Percentiles rank a stretch among this genome's conserved stretches.
Conservation (phyloP, 805 yeast genomes). For the Hanseniaspora occidentalis region DNA sequence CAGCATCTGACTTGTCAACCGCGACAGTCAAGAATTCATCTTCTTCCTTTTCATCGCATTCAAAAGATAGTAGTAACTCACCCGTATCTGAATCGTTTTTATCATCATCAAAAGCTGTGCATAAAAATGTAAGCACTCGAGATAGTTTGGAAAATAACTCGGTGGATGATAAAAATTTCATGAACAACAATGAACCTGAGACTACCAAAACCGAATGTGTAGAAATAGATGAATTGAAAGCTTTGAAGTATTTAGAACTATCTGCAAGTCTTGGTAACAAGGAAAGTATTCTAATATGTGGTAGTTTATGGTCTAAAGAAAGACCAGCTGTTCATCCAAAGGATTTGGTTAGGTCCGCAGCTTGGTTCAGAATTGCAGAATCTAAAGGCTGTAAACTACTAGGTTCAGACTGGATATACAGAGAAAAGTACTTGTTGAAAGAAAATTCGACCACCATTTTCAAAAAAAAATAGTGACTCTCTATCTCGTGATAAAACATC, state of each 20-base stretch:
- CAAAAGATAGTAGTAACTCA: no score
- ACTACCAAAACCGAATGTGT: conserved; percentile 5
- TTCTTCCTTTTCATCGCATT: neutral
- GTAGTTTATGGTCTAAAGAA: conserved; percentile 47
- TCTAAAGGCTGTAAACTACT: conserved; percentile 45
- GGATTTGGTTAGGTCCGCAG: conserved; percentile 50
- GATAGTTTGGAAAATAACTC: no score
- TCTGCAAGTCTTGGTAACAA: conserved; percentile 57
- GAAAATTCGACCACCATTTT: neutral
- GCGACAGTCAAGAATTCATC: no score
- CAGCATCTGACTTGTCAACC: neutral
- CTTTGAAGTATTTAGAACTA: conserved; percentile 45
- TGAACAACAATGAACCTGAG: no score
- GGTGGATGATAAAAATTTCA: no score
- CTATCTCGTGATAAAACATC: no score
- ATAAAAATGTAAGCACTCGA: no score
- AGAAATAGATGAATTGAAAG: conserved; percentile 40
- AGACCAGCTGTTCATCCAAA: conserved; percentile 30
- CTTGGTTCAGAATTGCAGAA: conserved; percentile 58
- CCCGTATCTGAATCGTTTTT: no score
- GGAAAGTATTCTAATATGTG: conserved; percentile 60
- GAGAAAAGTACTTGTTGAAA: conserved; percentile 43
- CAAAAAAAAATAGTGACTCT: no score
- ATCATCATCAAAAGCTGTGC: no score
- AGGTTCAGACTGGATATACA: conserved; percentile 68